phyloP scores from a whole-genome alignment of 257 asterid species.

The Lantana camara region DNA sequence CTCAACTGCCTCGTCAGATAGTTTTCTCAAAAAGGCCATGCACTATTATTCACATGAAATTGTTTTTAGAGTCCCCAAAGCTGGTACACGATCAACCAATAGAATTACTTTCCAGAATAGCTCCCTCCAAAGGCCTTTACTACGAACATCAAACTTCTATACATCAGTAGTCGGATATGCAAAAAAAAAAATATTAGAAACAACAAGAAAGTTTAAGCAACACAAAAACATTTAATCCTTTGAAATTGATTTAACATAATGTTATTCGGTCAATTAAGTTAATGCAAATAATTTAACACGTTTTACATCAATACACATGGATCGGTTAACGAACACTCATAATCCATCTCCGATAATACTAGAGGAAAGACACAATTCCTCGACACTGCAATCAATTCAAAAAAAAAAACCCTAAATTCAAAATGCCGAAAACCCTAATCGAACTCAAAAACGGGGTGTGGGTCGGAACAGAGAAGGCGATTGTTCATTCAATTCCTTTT shows the following conservation, averaged over 20 bases:
- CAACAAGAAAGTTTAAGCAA: neutral
- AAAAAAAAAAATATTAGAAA: neutral
- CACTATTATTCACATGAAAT: conserved; percentile 49
- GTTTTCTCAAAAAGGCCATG: conserved; percentile 72
- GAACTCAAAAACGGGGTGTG: conserved; percentile 10
- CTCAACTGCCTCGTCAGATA: conserved; percentile 47
- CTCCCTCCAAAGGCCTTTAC: conserved; percentile 56
- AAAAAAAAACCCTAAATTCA: conserved; percentile 50
- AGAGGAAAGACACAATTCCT: conserved; percentile 18
- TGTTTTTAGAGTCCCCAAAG: conserved; percentile 26
- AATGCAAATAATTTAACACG: conserved; percentile 14
- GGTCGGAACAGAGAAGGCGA: conserved; percentile 26
- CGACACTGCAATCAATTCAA: neutral
- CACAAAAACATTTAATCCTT: neutral
- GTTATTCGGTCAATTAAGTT: neutral
- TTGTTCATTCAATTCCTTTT: conserved; percentile 26
- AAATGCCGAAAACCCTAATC: conserved; percentile 44
- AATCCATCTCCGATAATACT: conserved; percentile 18
- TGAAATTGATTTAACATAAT: neutral
- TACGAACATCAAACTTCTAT: conserved; percentile 15
- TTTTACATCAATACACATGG: conserved; percentile 28
- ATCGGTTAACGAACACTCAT: conserved; percentile 43
- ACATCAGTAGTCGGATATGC: conserved; percentile 25
- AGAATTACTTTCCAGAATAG: conserved; percentile 23
- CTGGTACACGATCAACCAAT: conserved; percentile 26